Percentiles rank a stretch among this genome's conserved stretches.
These are phyloP conservation scores for Hymenoscyphus linearis DNA, from an alignment of 2,329 filamentous ascomycete species.

Conservation along the genomic window DNA sequence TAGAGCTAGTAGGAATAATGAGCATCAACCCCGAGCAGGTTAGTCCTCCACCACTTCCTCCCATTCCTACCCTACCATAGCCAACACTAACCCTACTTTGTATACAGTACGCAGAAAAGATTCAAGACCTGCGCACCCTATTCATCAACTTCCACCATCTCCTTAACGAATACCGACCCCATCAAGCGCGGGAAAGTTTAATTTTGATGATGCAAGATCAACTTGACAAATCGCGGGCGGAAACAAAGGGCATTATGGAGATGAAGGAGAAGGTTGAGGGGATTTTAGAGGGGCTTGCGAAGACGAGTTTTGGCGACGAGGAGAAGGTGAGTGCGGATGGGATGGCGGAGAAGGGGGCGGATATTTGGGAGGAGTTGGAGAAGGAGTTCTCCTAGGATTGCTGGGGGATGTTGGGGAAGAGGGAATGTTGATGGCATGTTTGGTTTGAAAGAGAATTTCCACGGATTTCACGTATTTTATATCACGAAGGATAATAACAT, in stretches of 20 bases:
- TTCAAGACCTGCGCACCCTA: constrained; percentile 72
- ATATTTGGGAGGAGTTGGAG: constrained; percentile 41
- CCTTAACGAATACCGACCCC: constrained; percentile 89
- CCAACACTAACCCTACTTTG: background rate
- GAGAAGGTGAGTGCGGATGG: background rate
- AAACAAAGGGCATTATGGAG: constrained; percentile 64
- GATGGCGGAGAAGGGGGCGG: constrained; percentile 26
- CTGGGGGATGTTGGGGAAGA: constrained; percentile 17
- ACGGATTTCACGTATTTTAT: too few relatives aligned
- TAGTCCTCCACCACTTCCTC: constrained; percentile 12
- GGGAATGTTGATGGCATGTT: background rate
- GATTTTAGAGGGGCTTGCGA: constrained; percentile 64
- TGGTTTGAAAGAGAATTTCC: too few relatives aligned
- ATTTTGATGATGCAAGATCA: constrained; percentile 86
- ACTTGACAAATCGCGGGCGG: constrained; percentile 63
- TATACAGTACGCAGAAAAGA: constrained; percentile 59
- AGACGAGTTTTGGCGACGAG: constrained; percentile 32
- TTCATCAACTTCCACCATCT: constrained; percentile 90
- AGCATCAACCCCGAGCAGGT: constrained; percentile 57
- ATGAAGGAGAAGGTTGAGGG: constrained; percentile 68
- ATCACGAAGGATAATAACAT: background rate
- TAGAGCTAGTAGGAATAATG: constrained; percentile 74
- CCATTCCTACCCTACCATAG: background rate
- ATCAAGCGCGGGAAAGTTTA: constrained; percentile 83
- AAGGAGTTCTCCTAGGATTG: constrained; percentile 35